Evolutionary conservation across 176 grass and related monocot species (phyloP).

Genomic region (Tillandsia fasciculata): DNA sequence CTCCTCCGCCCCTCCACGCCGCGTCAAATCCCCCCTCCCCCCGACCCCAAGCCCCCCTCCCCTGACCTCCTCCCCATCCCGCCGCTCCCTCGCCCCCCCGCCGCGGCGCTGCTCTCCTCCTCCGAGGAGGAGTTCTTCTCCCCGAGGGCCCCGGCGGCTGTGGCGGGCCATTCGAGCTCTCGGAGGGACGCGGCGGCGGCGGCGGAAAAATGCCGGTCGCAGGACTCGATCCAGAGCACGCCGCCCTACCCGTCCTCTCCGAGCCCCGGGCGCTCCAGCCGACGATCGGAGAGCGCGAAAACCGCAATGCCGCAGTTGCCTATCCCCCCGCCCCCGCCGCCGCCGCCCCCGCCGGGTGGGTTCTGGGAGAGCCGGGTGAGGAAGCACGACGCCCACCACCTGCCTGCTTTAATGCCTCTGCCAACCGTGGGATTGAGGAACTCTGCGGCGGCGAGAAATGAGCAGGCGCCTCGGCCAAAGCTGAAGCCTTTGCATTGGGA

Average conservation of each 20-base stretch:
- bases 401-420: background rate
- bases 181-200: background rate
- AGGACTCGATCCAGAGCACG: background rate
- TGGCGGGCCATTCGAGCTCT: background rate
- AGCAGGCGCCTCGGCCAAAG: constrained; percentile 25
- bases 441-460: constrained; percentile 23
- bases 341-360: background rate
- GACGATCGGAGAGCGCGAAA: too few species aligned
- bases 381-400: background rate
- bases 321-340: background rate
- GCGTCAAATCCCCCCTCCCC: background rate
- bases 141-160: background rate
- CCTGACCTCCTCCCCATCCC: constrained; percentile 8
- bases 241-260: background rate
- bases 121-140: constrained; percentile 8
- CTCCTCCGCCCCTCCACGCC: background rate
- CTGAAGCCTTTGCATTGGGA: constrained; percentile 77
- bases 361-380: too few species aligned
- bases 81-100: constrained; percentile 3
- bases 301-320: too few species aligned
- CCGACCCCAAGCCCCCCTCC: background rate
- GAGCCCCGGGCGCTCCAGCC: too few species aligned
- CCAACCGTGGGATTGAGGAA: constrained; percentile 17
- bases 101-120: constrained; percentile 1
- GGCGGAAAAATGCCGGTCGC: background rate